Evolutionary conservation across 2,329 filamentous ascomycete species (phyloP), one percentile per base, ranked within the genome.

Genomic region (Calonectria henricotiae): DNA sequence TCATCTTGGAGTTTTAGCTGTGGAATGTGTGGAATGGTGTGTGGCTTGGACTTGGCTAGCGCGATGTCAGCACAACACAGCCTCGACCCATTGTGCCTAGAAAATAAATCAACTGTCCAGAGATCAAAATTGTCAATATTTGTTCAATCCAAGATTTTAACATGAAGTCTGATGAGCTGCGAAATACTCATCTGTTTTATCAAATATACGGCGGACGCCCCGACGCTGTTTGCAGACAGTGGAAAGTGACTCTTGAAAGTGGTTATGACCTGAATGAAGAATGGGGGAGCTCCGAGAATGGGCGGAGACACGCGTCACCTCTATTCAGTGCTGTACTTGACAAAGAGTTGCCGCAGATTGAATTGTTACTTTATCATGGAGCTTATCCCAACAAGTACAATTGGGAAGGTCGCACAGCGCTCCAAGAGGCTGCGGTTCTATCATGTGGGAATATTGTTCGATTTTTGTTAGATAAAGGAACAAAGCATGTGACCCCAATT

Each of bases 351-450:
- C 9, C 2, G 43, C 43, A 23, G 20, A 46, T 46, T 11, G n/a
- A 46, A 12, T 46, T 46, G n/a, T 17, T 46, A 12, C 9, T 46
- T 17, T 2, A 46, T 2, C 43, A 46, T 12, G 43, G 43, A 23
- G 43, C 20, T 23, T n/a, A 46, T 23, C 43, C 43, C n/a, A 46
- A 46, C n/a, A 46, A 46, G 43, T n/a, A 46, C n/a, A 46, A 46
- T 9, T 20, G 6, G 43, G n/a, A 46, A 7, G 43, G 43, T 46
- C 43, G 43, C 6, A 46, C 43, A 6, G 43, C 43, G 43, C 43
- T 46, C 4, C 43, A 46, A 23, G 43, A 46, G 43, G n/a, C 43
- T 12, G 43, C 23, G 9, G 23, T 25, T 46, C 11, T 46, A 46
- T 23, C 43, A 46, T 9, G 11, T 46, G 43, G 20, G n/a, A 23